These are phyloP conservation scores for Penicillium turbatum DNA, from an alignment of 495 filamentous ascomycete genomes.

Conservation along the genomic window DNA sequence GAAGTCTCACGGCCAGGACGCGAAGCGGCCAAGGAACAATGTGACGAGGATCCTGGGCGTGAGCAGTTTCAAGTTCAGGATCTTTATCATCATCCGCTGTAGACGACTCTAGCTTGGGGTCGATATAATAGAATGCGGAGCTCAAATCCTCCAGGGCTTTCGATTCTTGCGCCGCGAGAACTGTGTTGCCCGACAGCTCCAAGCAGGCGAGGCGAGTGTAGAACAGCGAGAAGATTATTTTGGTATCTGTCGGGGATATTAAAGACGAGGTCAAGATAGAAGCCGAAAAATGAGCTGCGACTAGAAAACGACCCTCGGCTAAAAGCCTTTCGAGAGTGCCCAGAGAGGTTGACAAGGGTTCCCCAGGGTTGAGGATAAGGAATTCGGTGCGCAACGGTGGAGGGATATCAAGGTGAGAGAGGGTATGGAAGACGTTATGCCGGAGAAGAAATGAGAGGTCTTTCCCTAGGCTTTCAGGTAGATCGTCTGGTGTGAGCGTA, in stretches of 20 bases:
- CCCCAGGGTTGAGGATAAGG: constrained; percentile 33
- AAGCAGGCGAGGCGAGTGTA: constrained; percentile 83
- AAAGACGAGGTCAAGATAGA: constrained; percentile 42
- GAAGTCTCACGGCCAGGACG: constrained; percentile 73
- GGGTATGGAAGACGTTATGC: constrained; percentile 75
- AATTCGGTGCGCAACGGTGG: constrained; percentile 54
- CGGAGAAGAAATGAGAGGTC: constrained; percentile 77
- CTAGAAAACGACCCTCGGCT: constrained; percentile 63
- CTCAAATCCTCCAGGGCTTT: constrained; percentile 79
- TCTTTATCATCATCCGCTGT: constrained; percentile 35
- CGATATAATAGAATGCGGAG: constrained; percentile 62
- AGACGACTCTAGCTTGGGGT: constrained; percentile 17
- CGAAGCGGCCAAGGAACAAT: constrained; percentile 86
- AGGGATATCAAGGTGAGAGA: constrained; percentile 62
- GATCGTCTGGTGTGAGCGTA: constrained; percentile 32
- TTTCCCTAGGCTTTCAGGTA: constrained; percentile 45
- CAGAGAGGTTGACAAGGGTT: constrained; percentile 35
- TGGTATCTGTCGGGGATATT: constrained; percentile 52
- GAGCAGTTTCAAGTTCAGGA: constrained; percentile 31
- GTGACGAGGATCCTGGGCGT: constrained; percentile 36
- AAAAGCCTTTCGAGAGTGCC: constrained; percentile 63
- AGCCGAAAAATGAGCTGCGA: constrained; percentile 45
- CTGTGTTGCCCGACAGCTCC: constrained; percentile 62
- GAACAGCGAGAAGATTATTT: constrained; percentile 67
- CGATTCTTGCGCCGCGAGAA: constrained; percentile 79